These are phyloP conservation scores for Ambrosiella beaveri DNA, from an alignment of 2,329 filamentous ascomycete species.

Conservation along the genomic window DNA sequence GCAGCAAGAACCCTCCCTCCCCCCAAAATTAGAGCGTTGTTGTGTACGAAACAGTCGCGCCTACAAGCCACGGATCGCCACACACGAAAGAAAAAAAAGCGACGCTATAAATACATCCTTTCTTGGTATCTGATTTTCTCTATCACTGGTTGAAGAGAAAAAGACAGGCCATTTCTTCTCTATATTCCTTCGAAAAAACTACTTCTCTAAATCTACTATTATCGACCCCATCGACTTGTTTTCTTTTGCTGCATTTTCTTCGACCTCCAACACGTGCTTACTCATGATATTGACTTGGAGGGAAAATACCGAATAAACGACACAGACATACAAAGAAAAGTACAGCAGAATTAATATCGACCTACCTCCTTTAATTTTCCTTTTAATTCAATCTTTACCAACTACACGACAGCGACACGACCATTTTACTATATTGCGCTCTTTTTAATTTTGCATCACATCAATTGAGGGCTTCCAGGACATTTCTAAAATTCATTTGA, in stretches of 20 bases:
- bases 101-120: neutral
- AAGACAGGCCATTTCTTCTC: neutral
- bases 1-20: neutral
- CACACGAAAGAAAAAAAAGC: neutral
- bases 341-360: neutral
- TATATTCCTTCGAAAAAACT: neutral
- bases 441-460: neutral
- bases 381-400: neutral
- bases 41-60: neutral
- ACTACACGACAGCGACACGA: neutral
- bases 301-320: neutral
- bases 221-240: neutral
- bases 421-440: neutral
- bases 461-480: neutral
- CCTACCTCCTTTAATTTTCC: slow-evolving; percentile 12
- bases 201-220: neutral
- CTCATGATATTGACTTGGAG: neutral
- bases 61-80: neutral
- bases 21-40: neutral
- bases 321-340: neutral
- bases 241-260: neutral
- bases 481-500: neutral
- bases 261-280: neutral
- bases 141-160: slow-evolving; percentile 11
- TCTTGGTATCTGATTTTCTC: slow-evolving; percentile 3